These are phyloP conservation scores for Aspergillus persii DNA, from an alignment of 2,329 filamentous ascomycete species.

Conservation along the genomic window DNA sequence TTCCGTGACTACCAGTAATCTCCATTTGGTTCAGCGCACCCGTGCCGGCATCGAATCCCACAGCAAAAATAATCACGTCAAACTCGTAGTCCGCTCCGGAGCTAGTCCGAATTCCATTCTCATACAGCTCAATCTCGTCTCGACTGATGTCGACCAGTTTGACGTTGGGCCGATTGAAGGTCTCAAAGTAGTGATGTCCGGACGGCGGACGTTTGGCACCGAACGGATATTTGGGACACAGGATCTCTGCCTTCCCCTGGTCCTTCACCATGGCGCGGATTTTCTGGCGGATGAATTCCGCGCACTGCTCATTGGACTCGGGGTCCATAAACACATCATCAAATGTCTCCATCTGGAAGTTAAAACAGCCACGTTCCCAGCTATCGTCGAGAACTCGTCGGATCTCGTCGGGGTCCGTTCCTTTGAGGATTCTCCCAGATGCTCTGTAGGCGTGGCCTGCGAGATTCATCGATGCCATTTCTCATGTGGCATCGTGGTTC, in stretches of 20 bases:
- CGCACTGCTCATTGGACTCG: constrained; percentile 21
- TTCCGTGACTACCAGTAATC: constrained; percentile 28
- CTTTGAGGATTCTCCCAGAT: constrained; percentile 2
- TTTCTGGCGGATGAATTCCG: constrained; percentile 40
- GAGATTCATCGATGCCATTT: constrained; percentile 7
- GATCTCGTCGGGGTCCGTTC: neutral
- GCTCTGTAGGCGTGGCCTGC: neutral
- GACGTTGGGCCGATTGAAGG: constrained; percentile 28
- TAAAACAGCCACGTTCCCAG: constrained; percentile 23
- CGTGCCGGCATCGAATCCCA: constrained; percentile 43
- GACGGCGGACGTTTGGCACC: constrained; percentile 21
- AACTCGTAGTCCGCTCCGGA: constrained; percentile 20
- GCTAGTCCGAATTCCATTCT: constrained; percentile 22
- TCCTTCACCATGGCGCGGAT: constrained; percentile 32
- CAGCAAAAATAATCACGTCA: constrained; percentile 28
- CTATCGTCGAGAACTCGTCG: constrained; percentile 1
- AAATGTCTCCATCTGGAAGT: constrained; percentile 33
- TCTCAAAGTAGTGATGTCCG: constrained; percentile 27
- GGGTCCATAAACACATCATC: constrained; percentile 36
- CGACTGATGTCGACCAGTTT: constrained; percentile 27
- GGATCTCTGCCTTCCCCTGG: constrained; percentile 27
- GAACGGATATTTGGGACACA: constrained; percentile 20
- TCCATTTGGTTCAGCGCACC: constrained; percentile 32
- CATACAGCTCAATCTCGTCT: constrained; percentile 26
- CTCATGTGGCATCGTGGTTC: constrained; percentile 6